Conservation (phyloP, 1,284 basidiomycete species). For the Irpex sp. region DNA sequence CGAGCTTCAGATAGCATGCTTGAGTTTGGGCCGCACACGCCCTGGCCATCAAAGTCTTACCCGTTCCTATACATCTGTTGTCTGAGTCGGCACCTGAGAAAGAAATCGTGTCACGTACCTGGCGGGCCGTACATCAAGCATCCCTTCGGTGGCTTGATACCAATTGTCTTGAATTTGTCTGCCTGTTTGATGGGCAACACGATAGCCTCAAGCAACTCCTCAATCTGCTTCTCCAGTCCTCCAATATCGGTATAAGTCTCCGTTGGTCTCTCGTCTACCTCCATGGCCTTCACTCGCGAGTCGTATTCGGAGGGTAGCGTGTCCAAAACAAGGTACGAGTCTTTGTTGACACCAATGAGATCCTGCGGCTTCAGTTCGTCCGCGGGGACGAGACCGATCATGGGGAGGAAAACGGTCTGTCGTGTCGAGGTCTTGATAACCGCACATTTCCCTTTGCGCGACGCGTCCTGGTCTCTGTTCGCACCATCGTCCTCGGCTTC, state of each 20-base stretch:
- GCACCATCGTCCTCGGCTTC: conserved; percentile 92
- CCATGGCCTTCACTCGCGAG: conserved; percentile 86
- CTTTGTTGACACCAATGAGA: conserved; percentile 98
- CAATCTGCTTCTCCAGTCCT: conserved; percentile 79
- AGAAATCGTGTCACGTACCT: conserved; percentile 32
- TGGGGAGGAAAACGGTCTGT: conserved; percentile 96
- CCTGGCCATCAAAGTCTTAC: conserved; percentile 73
- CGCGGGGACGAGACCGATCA: conserved; percentile 96
- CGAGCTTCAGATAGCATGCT: conserved; percentile 77
- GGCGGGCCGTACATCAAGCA: conserved; percentile 79
- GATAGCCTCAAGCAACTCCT: conserved; percentile 77
- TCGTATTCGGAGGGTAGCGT: conserved; percentile 78
- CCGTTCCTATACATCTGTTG: conserved; percentile 45
- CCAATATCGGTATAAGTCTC: conserved; percentile 80
- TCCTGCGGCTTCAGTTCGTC: conserved; percentile 88
- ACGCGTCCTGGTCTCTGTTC: conserved; percentile 88
- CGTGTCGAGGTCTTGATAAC: conserved; percentile 99
- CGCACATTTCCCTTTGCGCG: conserved; percentile 95
- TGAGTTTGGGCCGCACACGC: conserved; percentile 81
- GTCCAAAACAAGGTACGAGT: conserved; percentile 97
- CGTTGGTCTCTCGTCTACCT: conserved; percentile 80
- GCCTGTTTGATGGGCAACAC: conserved; percentile 80
- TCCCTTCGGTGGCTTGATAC: conserved; percentile 78
- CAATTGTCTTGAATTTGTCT: conserved; percentile 76
- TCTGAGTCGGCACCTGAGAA: background rate